Conservation (phyloP, 306 rosid species). For the Lablab purpureus region DNA sequence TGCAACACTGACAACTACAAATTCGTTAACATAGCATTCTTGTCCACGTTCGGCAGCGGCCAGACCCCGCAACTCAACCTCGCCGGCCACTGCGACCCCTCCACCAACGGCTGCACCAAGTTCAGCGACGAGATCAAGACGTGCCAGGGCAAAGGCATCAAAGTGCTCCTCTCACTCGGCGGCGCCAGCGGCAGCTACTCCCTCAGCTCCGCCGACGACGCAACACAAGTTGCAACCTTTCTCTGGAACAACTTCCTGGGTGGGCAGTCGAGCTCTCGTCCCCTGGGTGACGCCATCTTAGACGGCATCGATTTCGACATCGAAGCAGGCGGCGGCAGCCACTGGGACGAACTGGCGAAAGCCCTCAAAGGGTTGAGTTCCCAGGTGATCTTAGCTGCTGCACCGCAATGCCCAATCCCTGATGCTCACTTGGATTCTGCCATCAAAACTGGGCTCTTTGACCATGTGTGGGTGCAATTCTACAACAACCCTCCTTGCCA, state of each 20-base stretch:
- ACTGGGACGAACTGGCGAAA: conserved; percentile 57
- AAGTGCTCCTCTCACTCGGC: conserved; percentile 68
- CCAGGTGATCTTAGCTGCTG: conserved; percentile 55
- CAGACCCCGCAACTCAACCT: conserved; percentile 47
- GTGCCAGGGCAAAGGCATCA: conserved; percentile 43
- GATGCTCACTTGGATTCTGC: conserved; percentile 56
- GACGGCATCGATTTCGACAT: conserved; percentile 77
- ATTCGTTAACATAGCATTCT: background rate
- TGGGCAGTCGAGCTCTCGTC: background rate
- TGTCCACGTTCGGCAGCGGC: conserved; percentile 54
- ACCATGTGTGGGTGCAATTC: conserved; percentile 77
- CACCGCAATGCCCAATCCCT: conserved; percentile 71
- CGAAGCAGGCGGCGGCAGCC: conserved; percentile 42
- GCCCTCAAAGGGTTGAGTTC: conserved; percentile 18
- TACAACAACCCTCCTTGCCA: conserved; percentile 30
- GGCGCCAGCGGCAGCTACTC: conserved; percentile 51
- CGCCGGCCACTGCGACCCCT: conserved; percentile 50
- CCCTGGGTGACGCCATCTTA: conserved; percentile 40
- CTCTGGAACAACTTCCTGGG: conserved; percentile 64
- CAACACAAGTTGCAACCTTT: conserved; percentile 44
- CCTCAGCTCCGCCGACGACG: conserved; percentile 54
- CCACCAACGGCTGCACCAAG: conserved; percentile 41
- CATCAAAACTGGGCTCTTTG: conserved; percentile 61
- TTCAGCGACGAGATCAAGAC: conserved; percentile 36
- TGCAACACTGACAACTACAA: conserved; percentile 7